phyloP scores from a whole-genome alignment of 768 basidiomycete genomes.

The Termitomyces sp. region DNA sequence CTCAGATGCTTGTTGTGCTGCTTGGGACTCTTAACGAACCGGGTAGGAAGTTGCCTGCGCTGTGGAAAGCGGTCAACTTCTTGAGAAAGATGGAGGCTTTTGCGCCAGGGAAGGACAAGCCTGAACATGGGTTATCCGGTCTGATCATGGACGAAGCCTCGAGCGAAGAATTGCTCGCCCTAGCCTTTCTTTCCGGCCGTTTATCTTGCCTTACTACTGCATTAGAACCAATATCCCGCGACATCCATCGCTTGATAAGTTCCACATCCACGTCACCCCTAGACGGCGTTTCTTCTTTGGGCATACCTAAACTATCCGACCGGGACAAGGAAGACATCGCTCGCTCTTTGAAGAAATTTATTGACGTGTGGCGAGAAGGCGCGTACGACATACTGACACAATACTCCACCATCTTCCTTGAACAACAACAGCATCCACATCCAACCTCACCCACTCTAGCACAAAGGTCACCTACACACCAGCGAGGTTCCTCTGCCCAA shows the following conservation, averaged over 20 bases:
- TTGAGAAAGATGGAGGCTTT: constrained; percentile 78
- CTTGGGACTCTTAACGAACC: constrained; percentile 77
- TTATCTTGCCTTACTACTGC: constrained; percentile 45
- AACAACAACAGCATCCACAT: constrained; percentile 33
- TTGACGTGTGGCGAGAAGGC: constrained; percentile 88
- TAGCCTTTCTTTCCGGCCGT: constrained; percentile 77
- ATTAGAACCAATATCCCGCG: constrained; percentile 15
- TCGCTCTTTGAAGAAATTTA: constrained; percentile 77
- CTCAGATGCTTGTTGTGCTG: constrained; percentile 73
- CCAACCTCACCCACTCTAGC: constrained; percentile 10
- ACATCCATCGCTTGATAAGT: constrained; percentile 14
- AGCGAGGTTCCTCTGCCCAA: constrained; percentile 4
- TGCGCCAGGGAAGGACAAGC: constrained; percentile 18
- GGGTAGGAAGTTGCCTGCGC: constrained; percentile 74
- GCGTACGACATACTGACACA: constrained; percentile 91
- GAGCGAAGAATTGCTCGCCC: constrained; percentile 71
- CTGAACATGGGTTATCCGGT: neutral
- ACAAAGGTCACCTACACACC: constrained; percentile 8
- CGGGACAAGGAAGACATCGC: constrained; percentile 67
- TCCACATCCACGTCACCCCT: constrained; percentile 34
- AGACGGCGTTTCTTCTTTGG: constrained; percentile 27
- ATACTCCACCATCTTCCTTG: constrained; percentile 85
- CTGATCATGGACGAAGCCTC: constrained; percentile 23
- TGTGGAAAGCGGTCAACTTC: constrained; percentile 89
- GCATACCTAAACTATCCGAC: constrained; percentile 18